A percentile compares a stretch with the other conserved stretches of the same genome.
Conservation (phyloP, 805 yeast genomes). For the Spathaspora arborariae region DNA sequence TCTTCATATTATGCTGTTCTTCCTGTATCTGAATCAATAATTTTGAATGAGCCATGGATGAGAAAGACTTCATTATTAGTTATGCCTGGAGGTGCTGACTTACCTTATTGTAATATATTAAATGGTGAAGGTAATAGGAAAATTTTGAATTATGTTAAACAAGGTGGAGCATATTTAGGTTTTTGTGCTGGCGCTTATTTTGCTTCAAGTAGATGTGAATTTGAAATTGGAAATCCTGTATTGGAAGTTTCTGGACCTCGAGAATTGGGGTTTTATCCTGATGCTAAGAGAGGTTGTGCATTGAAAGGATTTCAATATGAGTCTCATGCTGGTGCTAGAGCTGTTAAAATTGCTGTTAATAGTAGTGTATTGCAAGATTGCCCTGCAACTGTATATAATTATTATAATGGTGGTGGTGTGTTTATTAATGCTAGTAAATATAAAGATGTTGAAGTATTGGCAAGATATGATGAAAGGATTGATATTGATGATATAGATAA, state of each 20-base stretch:
- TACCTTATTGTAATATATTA: constrained; percentile 73
- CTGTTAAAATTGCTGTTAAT: constrained; percentile 45
- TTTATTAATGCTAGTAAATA: constrained; percentile 71
- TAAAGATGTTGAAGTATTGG: constrained; percentile 66
- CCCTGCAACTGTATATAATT: constrained; percentile 33
- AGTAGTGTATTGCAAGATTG: constrained; percentile 23
- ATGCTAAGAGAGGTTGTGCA: constrained; percentile 77
- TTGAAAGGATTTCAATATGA: constrained; percentile 77
- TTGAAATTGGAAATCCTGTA: constrained; percentile 66
- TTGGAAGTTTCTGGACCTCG: constrained; percentile 85
- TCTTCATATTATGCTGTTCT: constrained; percentile 89
- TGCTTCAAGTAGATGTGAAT: constrained; percentile 71
- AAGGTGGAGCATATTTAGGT: constrained; percentile 83
- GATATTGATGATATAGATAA: constrained; percentile 44
- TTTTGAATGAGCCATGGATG: constrained; percentile 85
- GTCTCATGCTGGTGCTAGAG: constrained; percentile 70
- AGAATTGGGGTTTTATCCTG: constrained; percentile 80
- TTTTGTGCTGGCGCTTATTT: constrained; percentile 96
- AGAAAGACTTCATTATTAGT: constrained; percentile 74
- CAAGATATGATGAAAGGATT: constrained; percentile 54
- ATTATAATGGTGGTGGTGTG: constrained; percentile 88
- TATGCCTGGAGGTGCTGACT: constrained; percentile 96
- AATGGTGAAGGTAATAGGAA: constrained; percentile 64
- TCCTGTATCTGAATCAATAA: constrained; percentile 57
- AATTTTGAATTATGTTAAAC: constrained; percentile 60